These are phyloP conservation scores for Chaetomiaceae sp. DNA, from an alignment of 2,329 filamentous ascomycete species.

Conservation along the genomic window DNA sequence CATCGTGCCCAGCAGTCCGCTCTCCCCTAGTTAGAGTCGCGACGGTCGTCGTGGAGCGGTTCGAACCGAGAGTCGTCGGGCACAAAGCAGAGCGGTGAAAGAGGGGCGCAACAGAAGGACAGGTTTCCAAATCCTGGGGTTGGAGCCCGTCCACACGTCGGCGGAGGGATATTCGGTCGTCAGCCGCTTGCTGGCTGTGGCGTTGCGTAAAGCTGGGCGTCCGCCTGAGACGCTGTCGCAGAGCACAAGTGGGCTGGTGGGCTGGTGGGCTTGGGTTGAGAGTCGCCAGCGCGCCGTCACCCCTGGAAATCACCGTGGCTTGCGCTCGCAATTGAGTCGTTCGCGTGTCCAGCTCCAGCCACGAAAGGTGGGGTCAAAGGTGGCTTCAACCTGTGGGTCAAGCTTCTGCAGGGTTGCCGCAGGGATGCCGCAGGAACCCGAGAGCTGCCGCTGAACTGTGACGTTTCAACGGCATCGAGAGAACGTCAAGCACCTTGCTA, in stretches of 20 bases:
- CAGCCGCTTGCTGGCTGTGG: background rate
- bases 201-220: conserved; percentile 2
- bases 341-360: conserved; percentile 14
- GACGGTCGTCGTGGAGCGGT: background rate
- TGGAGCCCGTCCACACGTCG: background rate
- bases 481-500: no score
- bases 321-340: background rate
- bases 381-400: background rate
- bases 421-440: no score
- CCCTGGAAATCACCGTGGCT: conserved; percentile 16
- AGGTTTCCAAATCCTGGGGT: no score
- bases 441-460: no score
- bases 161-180: background rate
- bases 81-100: no score
- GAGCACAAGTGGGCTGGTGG: conserved; percentile 5
- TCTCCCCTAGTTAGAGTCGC: no score
- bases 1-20: conserved; percentile 16
- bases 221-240: conserved; percentile 6
- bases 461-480: no score
- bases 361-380: conserved; percentile 9
- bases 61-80: no score
- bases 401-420: no score
- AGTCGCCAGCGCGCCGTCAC: background rate
- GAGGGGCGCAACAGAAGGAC: no score
- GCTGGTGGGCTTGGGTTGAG: background rate